Base-by-base conservation (phyloP, 768 basidiomycete genomes). In the Candolleomyces aberdarensis region DNA sequence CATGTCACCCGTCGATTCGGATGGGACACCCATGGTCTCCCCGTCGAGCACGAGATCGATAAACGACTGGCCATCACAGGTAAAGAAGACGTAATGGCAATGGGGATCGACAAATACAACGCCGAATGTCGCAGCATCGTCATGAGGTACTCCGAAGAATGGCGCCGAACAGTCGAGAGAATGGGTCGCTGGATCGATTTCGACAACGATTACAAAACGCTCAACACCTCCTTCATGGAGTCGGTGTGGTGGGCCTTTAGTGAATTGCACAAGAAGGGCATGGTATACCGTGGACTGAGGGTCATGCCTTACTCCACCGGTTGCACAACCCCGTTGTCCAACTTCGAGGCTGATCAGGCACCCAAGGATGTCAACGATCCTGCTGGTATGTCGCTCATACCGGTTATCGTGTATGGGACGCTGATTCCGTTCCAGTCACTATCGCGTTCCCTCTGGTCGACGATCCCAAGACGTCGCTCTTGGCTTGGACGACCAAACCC, bases 111-210 rank as follows among this genome's bases (percentile, higher is more conserved):
- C 76, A 91, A 90, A 68, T 99, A 99, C 83, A 99, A 99, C 73
- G 94, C 85, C 5, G 95, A 98, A 73, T 99, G 97, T 70, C 86
- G 96, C 39, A 85, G 86, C 62, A 98, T 98, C 71, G 96, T 98
- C 68, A 98, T 99, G 96, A 85, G 94, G 54, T 98, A 98, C 73
- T 83, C 96, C 2, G 83, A 85, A 7, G 96, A 98, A 71, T 99
- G 97, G 97, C 87, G 95, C 53, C 70, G 78, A 40, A 98, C 96
- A 4, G 96, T 99, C 57, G 96, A 97, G 74, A 87, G 97, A 64
- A 96, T 98, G 90, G 97, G 96, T 39, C 87, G 97, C 64, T 99
- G 97, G 97, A 98, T 99, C 76, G 97, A 99, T 75, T 99, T 99
- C 67, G 97, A 99, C 75, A 92, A 98, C 67, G 97, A 98, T 69